Evolutionary conservation across 108 stramenopile species (phyloP), one percentile per base, ranked within the genome.

Genomic region (Cyclotella baltica): DNA sequence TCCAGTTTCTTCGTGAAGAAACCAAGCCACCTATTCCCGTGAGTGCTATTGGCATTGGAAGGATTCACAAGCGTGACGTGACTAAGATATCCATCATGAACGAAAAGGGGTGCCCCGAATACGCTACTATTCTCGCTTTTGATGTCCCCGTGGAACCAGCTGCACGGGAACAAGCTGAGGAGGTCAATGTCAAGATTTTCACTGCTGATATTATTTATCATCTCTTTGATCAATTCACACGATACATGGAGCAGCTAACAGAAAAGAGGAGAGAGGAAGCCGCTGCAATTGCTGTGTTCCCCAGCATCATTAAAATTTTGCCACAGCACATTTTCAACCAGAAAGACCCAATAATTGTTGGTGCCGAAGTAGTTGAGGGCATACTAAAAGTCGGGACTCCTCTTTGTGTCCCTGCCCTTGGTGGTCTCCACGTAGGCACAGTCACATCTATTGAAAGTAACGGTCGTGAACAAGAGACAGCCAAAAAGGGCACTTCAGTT

Each of bases 161-260:
- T 46, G 99, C 99, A 3, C 73, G 94, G 23, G 95, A 95, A 57
- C 86, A 93, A 69, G 98, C 99, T 0, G 88, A 92, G 37, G 97
- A 97, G 52, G 83, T 89, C 72, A 89, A 92, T 62, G 98, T 99
- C 15, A 85, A 92, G 29, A 97, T 99, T 72, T 98, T 99, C 88
- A 98, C 98, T 5, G 99, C 99, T 23, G 99, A 99, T 72, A 99
- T 99, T 75, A 99, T 99, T 77, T 99, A 99, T 86, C 99, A 99
- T 83, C 87, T 99, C 61, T 98, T 98, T 70, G 98, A 98, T 83
- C 98, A 98, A 72, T 98, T 98, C 83, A 96, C 96, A 9, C 75
- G 92, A 25, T 96, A 97, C 77, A 94, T 97, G 91, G 94, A 93
- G 52, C 87, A 91, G 18, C 78, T 96, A 10, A 88, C 83, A 9